These are phyloP conservation scores for Aspergillus sp. DNA, from an alignment of 2,329 filamentous ascomycete species.

Conservation along the genomic window DNA sequence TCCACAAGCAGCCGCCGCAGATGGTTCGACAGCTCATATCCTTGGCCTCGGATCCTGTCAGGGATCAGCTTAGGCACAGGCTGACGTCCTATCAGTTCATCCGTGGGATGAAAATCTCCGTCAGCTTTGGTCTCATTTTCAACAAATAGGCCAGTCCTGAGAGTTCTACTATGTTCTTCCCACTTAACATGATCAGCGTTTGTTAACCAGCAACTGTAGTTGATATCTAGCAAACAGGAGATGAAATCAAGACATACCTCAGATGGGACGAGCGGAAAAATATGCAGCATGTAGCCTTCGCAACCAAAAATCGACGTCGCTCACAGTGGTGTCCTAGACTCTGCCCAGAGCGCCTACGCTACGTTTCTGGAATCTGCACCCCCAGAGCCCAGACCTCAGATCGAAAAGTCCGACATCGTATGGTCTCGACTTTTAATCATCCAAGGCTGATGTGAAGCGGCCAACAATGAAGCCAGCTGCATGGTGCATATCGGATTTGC, in stretches of 20 bases:
- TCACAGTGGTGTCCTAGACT: neutral
- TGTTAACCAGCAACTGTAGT: neutral
- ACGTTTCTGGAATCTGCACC: neutral
- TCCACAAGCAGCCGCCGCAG: neutral
- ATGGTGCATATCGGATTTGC: neutral
- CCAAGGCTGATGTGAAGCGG: constrained; percentile 1
- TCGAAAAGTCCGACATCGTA: neutral
- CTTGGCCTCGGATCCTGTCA: constrained; percentile 2
- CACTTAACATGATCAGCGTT: neutral
- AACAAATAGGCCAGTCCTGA: neutral
- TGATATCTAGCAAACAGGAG: neutral
- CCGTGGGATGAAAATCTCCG: constrained; percentile 1
- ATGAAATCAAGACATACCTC: neutral
- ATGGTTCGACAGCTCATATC: constrained; percentile 6
- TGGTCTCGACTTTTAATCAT: neutral
- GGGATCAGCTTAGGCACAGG: neutral
- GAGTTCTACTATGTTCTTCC: neutral
- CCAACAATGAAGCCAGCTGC: neutral
- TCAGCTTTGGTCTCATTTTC: neutral
- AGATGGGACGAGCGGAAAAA: neutral
- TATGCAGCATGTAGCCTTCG: neutral
- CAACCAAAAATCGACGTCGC: neutral
- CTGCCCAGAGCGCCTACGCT: neutral
- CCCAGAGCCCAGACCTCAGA: neutral
- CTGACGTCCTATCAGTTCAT: neutral